Conservation (phyloP, 805 yeast genomes). For the Kockiozyma suomiensis region DNA sequence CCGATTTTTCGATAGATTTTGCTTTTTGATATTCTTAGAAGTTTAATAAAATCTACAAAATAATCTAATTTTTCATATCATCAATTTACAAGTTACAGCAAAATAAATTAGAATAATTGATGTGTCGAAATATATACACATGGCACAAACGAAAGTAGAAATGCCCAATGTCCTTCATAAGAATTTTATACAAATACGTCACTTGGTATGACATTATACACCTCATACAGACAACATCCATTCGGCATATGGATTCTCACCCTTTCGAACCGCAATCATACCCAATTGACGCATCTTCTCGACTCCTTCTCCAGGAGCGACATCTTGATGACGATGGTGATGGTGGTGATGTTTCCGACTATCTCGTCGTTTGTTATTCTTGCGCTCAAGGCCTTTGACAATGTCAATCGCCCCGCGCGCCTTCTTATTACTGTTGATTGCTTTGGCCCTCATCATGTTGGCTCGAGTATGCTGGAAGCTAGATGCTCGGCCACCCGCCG, state of each 20-base stretch:
- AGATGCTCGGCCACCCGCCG: constrained; percentile 11
- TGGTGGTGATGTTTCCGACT: constrained; percentile 20
- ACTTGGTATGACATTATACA: not conserved
- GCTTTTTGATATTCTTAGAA: too few relatives aligned
- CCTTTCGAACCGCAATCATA: constrained; percentile 30
- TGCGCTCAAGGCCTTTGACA: constrained; percentile 33
- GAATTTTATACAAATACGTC: not conserved
- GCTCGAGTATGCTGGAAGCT: constrained; percentile 20
- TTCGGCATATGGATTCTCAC: constrained; percentile 31
- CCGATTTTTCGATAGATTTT: too few relatives aligned
- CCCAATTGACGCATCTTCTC: constrained; percentile 37
- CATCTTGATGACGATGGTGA: constrained; percentile 19
- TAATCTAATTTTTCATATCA: too few relatives aligned
- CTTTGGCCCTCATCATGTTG: not conserved
- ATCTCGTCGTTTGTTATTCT: constrained; percentile 26
- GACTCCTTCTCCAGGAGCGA: constrained; percentile 36
- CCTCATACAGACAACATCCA: constrained; percentile 33
- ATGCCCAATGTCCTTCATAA: not conserved
- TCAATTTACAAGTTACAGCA: not conserved
- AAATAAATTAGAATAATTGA: not conserved
- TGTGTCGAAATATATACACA: not conserved
- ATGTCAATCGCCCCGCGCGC: constrained; percentile 32
- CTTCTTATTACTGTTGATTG: not conserved
- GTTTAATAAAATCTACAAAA: too few relatives aligned
- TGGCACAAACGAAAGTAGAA: not conserved